Evolutionary conservation across 192 early-diverging fungal species (phyloP).

Genomic region (Coemansia furcata): DNA sequence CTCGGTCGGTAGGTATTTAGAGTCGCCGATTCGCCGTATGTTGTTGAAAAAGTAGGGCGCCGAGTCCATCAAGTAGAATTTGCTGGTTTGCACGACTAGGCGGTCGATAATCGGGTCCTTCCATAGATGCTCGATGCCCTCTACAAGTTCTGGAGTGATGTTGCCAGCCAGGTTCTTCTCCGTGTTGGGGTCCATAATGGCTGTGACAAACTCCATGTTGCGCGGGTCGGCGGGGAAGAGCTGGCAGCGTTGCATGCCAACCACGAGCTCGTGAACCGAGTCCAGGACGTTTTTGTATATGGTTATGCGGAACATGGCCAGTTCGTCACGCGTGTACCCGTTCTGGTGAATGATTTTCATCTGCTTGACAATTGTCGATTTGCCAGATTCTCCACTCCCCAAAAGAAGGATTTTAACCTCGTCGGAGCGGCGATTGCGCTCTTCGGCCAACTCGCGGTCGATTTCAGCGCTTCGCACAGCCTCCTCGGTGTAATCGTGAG

Average conservation of each 20-base stretch:
- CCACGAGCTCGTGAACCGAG: slow-evolving; percentile 72
- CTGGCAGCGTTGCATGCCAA: slow-evolving; percentile 66
- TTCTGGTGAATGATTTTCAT: slow-evolving; percentile 98
- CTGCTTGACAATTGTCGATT: slow-evolving; percentile 95
- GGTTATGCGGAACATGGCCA: slow-evolving; percentile 70
- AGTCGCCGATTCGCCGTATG: slow-evolving; percentile 77
- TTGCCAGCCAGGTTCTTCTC: slow-evolving; percentile 58
- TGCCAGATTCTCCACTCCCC: slow-evolving; percentile 91
- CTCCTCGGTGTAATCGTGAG: slow-evolving; percentile 52
- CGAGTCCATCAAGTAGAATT: slow-evolving; percentile 91
- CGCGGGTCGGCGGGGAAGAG: slow-evolving; percentile 54
- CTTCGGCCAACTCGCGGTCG: slow-evolving; percentile 56
- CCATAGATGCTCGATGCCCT: slow-evolving; percentile 71
- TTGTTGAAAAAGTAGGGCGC: slow-evolving; percentile 93
- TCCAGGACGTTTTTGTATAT: slow-evolving; percentile 87
- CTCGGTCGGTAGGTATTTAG: slow-evolving; percentile 87
- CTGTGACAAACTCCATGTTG: slow-evolving; percentile 53
- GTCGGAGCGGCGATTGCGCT: slow-evolving; percentile 51
- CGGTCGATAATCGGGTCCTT: slow-evolving; percentile 64
- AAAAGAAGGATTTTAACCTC: slow-evolving; percentile 60
- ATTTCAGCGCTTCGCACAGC: slow-evolving; percentile 55
- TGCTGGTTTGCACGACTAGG: slow-evolving; percentile 69
- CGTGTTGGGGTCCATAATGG: slow-evolving; percentile 43
- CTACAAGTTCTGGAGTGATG: slow-evolving; percentile 66
- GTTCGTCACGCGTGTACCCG: slow-evolving; percentile 80